A percentile compares a stretch with the other conserved stretches of the same genome.
Conservation (phyloP, 2,329 filamentous ascomycete genomes). For the Diaporthe sp. region DNA sequence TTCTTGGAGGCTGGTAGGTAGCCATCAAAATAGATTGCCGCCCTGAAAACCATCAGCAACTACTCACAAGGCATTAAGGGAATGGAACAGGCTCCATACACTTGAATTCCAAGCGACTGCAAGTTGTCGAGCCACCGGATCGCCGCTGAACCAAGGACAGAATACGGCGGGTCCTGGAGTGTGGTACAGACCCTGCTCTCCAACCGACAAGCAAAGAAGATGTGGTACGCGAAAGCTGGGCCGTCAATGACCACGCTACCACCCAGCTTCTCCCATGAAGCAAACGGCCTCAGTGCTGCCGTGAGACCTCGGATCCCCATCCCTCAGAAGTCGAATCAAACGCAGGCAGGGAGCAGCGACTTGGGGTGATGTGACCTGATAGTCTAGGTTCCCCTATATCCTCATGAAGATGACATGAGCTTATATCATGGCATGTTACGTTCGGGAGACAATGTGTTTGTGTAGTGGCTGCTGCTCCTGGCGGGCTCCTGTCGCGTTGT, state of each 20-base stretch:
- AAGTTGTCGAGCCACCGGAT: conserved; percentile 44
- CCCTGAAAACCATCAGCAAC: conserved; percentile 55
- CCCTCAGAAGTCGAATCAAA: neutral
- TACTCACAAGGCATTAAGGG: neutral
- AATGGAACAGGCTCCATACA: conserved; percentile 34
- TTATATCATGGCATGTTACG: neutral
- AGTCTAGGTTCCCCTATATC: neutral
- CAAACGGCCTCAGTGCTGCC: conserved; percentile 43
- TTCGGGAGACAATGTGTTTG: neutral
- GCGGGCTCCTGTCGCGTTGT: no score
- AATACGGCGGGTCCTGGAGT: conserved; percentile 44
- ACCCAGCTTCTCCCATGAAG: conserved; percentile 39
- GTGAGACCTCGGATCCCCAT: conserved; percentile 48
- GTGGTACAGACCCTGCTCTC: conserved; percentile 32
- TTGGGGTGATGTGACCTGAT: neutral
- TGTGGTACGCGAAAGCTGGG: conserved; percentile 47
- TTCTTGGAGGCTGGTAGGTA: conserved; percentile 79
- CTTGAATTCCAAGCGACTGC: conserved; percentile 36
- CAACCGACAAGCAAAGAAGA: conserved; percentile 41
- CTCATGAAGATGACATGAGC: neutral
- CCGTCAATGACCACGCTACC: conserved; percentile 46
- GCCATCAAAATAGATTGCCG: conserved; percentile 88
- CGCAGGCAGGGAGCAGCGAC: neutral
- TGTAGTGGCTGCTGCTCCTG: neutral
- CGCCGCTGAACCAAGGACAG: conserved; percentile 41